Conservation (phyloP, 768 basidiomycete species). For the Russula foetens region DNA sequence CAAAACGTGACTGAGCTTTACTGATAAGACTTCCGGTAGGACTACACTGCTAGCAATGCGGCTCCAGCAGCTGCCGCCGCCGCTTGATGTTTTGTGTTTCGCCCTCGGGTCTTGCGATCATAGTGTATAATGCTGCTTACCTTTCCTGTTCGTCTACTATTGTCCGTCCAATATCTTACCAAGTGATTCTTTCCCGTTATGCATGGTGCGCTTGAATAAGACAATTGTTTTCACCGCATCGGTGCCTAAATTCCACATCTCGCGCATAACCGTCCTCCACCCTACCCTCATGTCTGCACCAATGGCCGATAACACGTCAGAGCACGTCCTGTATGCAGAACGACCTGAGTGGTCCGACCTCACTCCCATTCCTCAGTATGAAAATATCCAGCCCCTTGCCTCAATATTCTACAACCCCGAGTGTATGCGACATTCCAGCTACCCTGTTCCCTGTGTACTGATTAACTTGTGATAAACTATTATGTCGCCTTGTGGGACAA, state of each 20-base stretch:
- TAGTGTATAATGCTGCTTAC: constrained; percentile 17
- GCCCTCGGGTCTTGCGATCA: background rate
- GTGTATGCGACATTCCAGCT: constrained; percentile 47
- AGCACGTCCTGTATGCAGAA: constrained; percentile 42
- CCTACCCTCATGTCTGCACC: constrained; percentile 3
- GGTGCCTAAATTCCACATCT: too few relatives aligned
- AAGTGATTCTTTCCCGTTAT: background rate
- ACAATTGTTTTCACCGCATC: background rate
- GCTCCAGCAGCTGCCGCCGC: constrained; percentile 33
- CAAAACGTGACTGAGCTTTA: background rate
- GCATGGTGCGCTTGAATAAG: background rate
- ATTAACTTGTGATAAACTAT: constrained; percentile 11
- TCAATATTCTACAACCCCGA: constrained; percentile 87
- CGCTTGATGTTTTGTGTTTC: constrained; percentile 17
- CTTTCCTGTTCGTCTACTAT: constrained; percentile 12
- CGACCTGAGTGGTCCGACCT: constrained; percentile 77
- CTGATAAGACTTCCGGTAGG: constrained; percentile 32
- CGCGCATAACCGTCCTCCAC: too few relatives aligned
- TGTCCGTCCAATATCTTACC: background rate
- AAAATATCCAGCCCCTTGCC: constrained; percentile 68
- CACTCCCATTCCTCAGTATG: constrained; percentile 71
- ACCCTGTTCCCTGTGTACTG: constrained; percentile 11
- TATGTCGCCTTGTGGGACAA: background rate
- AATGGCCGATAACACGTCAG: background rate
- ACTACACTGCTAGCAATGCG: constrained; percentile 54